A percentile compares a stretch with the other conserved stretches of the same genome.
These are phyloP conservation scores for Giardia duodenalis DNA, from an alignment of 208 protist genomes.

Conservation along the genomic window DNA sequence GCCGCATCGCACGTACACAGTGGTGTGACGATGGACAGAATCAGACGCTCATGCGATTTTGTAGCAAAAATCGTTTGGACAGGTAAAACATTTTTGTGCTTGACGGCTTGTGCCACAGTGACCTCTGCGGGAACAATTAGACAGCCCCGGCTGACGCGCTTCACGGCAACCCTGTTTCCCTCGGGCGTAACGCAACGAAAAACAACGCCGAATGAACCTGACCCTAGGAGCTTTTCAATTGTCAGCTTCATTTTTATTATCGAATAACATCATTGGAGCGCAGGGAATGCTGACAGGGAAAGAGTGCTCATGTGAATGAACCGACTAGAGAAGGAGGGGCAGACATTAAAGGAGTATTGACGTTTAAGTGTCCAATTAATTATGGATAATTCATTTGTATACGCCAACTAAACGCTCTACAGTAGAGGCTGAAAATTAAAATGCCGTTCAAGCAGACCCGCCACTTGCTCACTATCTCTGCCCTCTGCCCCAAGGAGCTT, in stretches of 20 bases:
- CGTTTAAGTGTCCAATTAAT: no score
- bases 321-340: no score
- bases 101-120: background rate
- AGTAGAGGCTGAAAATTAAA: no score
- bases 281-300: no score
- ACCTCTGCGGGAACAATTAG: background rate
- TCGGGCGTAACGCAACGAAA: background rate
- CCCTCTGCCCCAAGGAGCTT: slow-evolving; percentile 31
- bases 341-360: no score
- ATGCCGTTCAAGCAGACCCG: background rate
- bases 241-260: background rate
- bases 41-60: background rate
- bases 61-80: background rate
- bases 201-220: background rate
- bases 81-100: background rate
- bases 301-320: no score
- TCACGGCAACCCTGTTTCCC: background rate
- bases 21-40: background rate
- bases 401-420: no score
- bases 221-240: background rate
- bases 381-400: no score
- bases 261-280: background rate
- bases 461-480: slow-evolving; percentile 30
- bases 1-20: background rate
- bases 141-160: background rate